A percentile compares a stretch with the other conserved stretches of the same genome.
phyloP scores from a whole-genome alignment of 2,329 filamentous ascomycete genomes.

The Aspergillus pseudoviridinutans region DNA sequence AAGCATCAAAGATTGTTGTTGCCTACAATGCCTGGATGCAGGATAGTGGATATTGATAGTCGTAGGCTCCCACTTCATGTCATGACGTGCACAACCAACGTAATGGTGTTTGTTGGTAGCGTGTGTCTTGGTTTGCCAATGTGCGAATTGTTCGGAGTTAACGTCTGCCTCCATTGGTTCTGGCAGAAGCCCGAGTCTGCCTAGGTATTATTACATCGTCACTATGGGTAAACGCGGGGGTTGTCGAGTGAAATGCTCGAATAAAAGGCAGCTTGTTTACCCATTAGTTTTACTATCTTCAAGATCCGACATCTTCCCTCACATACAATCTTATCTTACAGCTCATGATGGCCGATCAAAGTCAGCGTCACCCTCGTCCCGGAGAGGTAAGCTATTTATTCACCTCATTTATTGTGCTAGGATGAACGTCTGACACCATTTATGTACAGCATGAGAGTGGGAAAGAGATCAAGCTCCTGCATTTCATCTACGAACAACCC shows the following conservation, averaged over 20 bases:
- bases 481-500: conserved; percentile 62
- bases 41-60: not conserved
- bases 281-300: not conserved
- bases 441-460: conserved; percentile 55
- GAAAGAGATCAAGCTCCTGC: conserved; percentile 68
- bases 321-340: not conserved
- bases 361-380: not conserved
- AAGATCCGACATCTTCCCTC: not conserved
- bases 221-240: too few species aligned
- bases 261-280: not conserved
- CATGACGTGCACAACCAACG: too few species aligned
- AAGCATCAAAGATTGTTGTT: not conserved
- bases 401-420: not conserved
- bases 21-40: not conserved
- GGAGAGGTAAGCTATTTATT: not conserved
- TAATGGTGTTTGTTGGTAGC: too few species aligned
- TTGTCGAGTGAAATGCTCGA: not conserved
- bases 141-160: not conserved
- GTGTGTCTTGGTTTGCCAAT: too few species aligned
- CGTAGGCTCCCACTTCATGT: not conserved
- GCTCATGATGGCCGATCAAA: not conserved
- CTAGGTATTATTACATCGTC: too few species aligned
- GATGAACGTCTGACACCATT: not conserved
- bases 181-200: not conserved
- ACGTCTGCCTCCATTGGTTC: not conserved